These are phyloP conservation scores for Drechslera avenae DNA, from an alignment of 2,329 filamentous ascomycete species.

Conservation along the genomic window DNA sequence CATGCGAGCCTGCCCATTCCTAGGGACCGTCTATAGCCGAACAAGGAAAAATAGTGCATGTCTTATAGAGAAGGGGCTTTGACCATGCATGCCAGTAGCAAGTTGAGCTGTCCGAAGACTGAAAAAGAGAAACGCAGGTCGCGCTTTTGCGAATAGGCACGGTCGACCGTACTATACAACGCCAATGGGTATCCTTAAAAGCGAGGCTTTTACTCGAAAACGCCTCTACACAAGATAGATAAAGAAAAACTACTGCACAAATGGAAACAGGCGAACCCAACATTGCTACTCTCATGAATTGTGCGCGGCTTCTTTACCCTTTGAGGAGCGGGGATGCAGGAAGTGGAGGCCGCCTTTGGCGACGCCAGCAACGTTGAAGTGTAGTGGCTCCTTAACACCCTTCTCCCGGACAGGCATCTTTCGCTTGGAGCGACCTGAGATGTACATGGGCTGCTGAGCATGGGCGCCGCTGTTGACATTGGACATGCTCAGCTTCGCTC, in stretches of 20 bases:
- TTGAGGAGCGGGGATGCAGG: constrained; percentile 42
- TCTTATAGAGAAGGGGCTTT: background rate
- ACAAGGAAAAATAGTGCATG: constrained; percentile 3
- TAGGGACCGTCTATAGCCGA: constrained; percentile 14
- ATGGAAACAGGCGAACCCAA: background rate
- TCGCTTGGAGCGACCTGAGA: constrained; percentile 50
- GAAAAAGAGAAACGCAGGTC: background rate
- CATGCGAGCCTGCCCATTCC: constrained; percentile 7
- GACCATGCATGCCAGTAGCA: background rate
- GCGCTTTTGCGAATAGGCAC: background rate
- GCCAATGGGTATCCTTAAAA: constrained; percentile 34
- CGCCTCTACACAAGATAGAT: constrained; percentile 18
- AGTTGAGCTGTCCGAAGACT: background rate
- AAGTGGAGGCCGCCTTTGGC: constrained; percentile 42
- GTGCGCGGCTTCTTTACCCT: constrained; percentile 43
- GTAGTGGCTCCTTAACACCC: constrained; percentile 46
- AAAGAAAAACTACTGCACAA: constrained; percentile 1
- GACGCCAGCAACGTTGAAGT: constrained; percentile 47
- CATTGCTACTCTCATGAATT: constrained; percentile 11
- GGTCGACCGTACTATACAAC: constrained; percentile 19
- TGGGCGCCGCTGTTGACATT: constrained; percentile 32
- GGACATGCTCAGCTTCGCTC: constrained; percentile 45
- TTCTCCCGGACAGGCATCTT: constrained; percentile 50
- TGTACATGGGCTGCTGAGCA: constrained; percentile 42
- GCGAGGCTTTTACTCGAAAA: constrained; percentile 28